These are phyloP conservation scores for Aspergillus cavernicola DNA, from an alignment of 495 filamentous ascomycete genomes.

Conservation along the genomic window DNA sequence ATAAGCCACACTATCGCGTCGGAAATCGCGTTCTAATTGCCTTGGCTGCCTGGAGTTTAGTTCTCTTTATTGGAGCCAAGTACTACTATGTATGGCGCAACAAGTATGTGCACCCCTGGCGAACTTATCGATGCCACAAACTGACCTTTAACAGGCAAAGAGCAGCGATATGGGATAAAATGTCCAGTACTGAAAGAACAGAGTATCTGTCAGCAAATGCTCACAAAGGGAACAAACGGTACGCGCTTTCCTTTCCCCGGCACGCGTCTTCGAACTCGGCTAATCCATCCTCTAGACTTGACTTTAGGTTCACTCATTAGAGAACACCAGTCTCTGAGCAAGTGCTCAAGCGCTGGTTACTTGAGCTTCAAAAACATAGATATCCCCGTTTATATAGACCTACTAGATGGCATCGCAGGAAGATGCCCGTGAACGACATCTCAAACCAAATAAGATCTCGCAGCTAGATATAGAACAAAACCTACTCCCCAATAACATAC, in stretches of 20 bases:
- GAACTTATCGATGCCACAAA: not conserved
- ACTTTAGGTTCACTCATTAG: constrained; percentile 52
- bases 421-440: not conserved
- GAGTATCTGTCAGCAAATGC: constrained; percentile 62
- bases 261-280: not conserved
- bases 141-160: constrained; percentile 28
- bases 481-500: constrained; percentile 77
- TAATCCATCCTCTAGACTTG: constrained; percentile 31
- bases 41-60: constrained; percentile 49
- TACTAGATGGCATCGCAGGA: not conserved
- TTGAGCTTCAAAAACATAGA: too few relatives aligned
- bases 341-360: not conserved
- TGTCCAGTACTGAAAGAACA: constrained; percentile 58
- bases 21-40: constrained; percentile 64
- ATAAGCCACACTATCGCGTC: constrained; percentile 61
- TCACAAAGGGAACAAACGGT: constrained; percentile 69
- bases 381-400: not conserved
- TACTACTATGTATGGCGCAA: constrained; percentile 63
- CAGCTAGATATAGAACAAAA: too few relatives aligned
- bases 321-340: not conserved
- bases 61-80: constrained; percentile 55
- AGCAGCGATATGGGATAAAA: constrained; percentile 50
- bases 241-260: constrained; percentile 2
- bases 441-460: not conserved
- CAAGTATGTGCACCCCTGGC: constrained; percentile 27